Conservation (phyloP, 1,139 yeast species). For the Kodamaea plutei region DNA sequence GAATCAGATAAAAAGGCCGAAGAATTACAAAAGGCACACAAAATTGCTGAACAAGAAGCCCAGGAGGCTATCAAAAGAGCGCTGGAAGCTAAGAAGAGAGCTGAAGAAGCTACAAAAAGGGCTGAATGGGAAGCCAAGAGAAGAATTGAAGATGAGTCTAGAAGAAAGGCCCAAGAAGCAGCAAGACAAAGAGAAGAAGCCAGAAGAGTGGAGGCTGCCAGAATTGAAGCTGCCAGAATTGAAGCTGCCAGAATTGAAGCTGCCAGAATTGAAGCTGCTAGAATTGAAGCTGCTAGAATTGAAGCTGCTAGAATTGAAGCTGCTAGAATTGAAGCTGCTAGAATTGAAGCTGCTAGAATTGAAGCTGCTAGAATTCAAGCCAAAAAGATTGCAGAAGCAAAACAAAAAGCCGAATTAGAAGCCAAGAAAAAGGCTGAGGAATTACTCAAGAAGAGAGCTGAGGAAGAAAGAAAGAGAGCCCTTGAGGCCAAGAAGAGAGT, state of each 20-base stretch:
- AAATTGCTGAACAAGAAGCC: conserved; percentile 11
- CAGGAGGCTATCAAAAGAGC: conserved; percentile 8
- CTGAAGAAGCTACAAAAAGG: neutral
- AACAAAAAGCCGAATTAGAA: neutral
- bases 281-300: too few relatives aligned
- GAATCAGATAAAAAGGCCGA: too few relatives aligned
- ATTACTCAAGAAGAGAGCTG: neutral
- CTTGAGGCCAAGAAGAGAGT: conserved; percentile 6
- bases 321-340: too few relatives aligned
- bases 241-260: conserved; percentile 7
- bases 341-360: too few relatives aligned
- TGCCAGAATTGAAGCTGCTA: too few relatives aligned
- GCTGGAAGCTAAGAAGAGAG: conserved; percentile 1
- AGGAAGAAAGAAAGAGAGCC: conserved; percentile 6
- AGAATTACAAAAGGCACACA: too few relatives aligned
- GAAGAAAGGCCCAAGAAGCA: conserved; percentile 1
- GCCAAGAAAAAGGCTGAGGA: neutral
- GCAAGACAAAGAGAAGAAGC: conserved; percentile 10
- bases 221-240: conserved; percentile 5
- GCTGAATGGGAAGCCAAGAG: conserved; percentile 1
- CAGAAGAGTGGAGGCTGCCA: conserved; percentile 8
- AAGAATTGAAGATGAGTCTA: neutral
- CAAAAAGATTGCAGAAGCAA: too few relatives aligned
- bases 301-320: too few relatives aligned
- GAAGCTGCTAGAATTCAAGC: too few relatives aligned